These are phyloP conservation scores for Psidium guajava DNA, from an alignment of 345 rosid genomes.

Conservation along the genomic window DNA sequence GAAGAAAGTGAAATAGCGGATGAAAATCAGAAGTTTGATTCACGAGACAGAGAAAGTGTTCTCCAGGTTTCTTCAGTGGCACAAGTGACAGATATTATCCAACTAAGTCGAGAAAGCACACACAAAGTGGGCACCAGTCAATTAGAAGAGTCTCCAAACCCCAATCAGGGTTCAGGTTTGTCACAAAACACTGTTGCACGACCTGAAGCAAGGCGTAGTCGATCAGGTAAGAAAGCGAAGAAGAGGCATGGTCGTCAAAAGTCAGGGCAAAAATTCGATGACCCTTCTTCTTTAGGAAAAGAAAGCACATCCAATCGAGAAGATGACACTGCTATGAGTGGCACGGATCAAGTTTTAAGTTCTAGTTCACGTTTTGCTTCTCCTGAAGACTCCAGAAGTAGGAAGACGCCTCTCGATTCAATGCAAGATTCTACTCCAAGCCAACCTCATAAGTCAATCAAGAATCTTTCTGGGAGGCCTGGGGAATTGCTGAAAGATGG, in stretches of 20 bases:
- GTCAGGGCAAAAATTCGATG: conserved; percentile 45
- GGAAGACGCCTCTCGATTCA: conserved; percentile 69
- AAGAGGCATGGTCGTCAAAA: conserved; percentile 82
- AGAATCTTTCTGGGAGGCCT: conserved; percentile 42
- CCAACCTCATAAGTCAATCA: conserved; percentile 39
- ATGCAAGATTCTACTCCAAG: conserved; percentile 39
- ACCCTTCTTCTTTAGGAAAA: conserved; percentile 47
- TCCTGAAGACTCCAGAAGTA: conserved; percentile 68
- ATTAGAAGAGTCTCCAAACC: conserved; percentile 42
- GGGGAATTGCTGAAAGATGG: conserved; percentile 79
- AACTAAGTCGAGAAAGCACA: conserved; percentile 42
- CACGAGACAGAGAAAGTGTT: conserved; percentile 29
- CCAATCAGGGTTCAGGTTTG: conserved; percentile 35
- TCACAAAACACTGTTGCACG: conserved; percentile 31
- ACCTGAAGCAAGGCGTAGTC: conserved; percentile 61
- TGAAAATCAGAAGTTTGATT: conserved; percentile 30
- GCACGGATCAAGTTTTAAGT: conserved; percentile 70
- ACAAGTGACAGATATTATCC: conserved; percentile 33
- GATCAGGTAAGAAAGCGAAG: conserved; percentile 92
- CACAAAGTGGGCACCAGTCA: conserved; percentile 26
- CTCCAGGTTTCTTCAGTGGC: conserved; percentile 36
- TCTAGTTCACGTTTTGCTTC: conserved; percentile 80
- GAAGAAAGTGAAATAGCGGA: conserved; percentile 53
- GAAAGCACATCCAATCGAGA: conserved; percentile 67
- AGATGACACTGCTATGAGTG: conserved; percentile 82